Evolutionary conservation across 208 protist species (phyloP).

Genomic region (Zelonia costaricensis): DNA sequence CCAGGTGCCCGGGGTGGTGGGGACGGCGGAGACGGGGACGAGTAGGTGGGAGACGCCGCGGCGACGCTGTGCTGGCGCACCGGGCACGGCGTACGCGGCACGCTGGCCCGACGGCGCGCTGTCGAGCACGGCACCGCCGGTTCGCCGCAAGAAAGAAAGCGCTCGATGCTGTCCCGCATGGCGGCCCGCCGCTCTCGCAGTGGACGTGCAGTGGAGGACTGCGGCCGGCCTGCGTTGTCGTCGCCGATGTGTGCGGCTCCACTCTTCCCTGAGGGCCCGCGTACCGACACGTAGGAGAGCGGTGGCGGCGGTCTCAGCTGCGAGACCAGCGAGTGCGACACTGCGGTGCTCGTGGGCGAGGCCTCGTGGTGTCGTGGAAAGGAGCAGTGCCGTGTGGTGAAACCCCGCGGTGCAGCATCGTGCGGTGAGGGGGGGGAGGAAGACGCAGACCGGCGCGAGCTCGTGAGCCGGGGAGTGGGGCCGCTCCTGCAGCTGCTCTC

Average conservation of each 20-base stretch:
- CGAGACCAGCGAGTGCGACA: background rate
- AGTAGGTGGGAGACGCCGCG: no score
- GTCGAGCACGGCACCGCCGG: background rate
- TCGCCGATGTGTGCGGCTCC: background rate
- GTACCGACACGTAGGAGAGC: constrained; percentile 2
- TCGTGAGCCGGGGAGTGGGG: no score
- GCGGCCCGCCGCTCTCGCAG: background rate
- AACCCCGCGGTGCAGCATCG: no score
- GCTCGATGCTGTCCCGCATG: constrained; percentile 27
- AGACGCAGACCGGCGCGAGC: no score
- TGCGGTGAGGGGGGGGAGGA: no score
- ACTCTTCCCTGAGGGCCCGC: no score
- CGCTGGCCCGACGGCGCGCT: no score
- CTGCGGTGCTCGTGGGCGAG: background rate
- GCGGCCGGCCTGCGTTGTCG: background rate
- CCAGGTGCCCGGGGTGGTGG: no score
- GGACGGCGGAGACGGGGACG: no score
- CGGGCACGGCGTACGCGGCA: no score
- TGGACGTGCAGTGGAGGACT: background rate
- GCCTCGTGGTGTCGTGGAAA: background rate
- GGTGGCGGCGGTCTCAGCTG: constrained; percentile 6
- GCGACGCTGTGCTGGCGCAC: no score
- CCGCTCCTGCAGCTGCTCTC: background rate
- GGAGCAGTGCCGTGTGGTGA: no score
- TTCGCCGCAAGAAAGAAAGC: constrained; percentile 12